phyloP scores from a whole-genome alignment of 192 early-diverging fungal genomes.

The Pilaira anomala region DNA sequence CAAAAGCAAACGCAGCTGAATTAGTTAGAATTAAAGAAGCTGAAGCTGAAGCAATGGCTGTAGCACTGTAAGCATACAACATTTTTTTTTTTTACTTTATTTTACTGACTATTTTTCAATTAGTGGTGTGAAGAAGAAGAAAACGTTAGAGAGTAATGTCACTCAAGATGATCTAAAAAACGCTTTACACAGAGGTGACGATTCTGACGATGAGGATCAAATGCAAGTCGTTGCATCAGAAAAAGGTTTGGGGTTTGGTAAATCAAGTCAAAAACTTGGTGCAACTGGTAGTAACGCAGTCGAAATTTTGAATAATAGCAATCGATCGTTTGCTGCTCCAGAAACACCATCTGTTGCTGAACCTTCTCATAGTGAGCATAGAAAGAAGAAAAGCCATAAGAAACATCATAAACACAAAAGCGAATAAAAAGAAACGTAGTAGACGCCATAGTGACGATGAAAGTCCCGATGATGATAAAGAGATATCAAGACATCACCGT shows the following conservation, averaged over 20 bases:
- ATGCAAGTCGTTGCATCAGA: conserved; percentile 16
- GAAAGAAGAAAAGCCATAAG: conserved; percentile 76
- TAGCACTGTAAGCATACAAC: conserved; percentile 45
- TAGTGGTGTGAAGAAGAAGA: conserved; percentile 45
- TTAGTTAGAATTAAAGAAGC: conserved; percentile 55
- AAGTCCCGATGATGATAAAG: not conserved
- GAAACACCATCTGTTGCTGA: conserved; percentile 56
- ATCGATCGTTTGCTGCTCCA: conserved; percentile 71
- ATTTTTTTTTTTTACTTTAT: not conserved
- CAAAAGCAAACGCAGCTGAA: conserved; percentile 33
- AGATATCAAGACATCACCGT: not conserved
- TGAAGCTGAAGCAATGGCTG: conserved; percentile 58
- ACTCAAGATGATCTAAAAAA: conserved; percentile 47
- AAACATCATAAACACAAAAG: conserved; percentile 71
- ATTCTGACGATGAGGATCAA: conserved; percentile 28
- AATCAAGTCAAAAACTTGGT: conserved; percentile 1
- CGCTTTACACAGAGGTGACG: conserved; percentile 35
- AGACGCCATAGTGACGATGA: not conserved
- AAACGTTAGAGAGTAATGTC: conserved; percentile 40
- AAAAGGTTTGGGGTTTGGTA: conserved; percentile 34
- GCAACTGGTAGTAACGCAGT: not conserved
- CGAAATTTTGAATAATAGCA: conserved; percentile 10
- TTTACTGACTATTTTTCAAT: not conserved
- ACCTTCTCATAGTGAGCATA: conserved; percentile 55
- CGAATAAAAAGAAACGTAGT: not conserved